Conservation (phyloP, 768 basidiomycete genomes). For the Cystofilobasidium bisporidii region DNA sequence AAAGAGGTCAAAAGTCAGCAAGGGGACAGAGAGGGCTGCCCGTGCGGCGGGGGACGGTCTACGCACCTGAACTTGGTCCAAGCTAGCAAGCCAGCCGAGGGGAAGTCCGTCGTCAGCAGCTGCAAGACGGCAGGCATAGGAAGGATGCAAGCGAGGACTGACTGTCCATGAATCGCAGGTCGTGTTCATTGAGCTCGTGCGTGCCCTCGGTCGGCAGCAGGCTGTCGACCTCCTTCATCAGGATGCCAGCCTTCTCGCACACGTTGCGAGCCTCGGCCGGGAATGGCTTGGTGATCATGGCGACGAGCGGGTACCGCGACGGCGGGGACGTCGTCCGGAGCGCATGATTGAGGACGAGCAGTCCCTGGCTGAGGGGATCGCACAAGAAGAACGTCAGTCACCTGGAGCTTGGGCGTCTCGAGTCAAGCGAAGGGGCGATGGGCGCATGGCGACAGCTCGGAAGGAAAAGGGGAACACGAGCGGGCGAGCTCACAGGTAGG, state of each 20-base stretch:
- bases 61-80: slow-evolving; percentile 29
- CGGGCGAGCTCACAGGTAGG: slow-evolving; percentile 15
- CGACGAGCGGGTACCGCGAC: slow-evolving; percentile 24
- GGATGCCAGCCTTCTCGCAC: slow-evolving; percentile 21
- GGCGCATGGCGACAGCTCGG: too few relatives aligned
- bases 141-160: neutral
- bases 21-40: neutral
- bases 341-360: slow-evolving; percentile 25
- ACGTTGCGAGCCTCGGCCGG: slow-evolving; percentile 18
- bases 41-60: too few relatives aligned
- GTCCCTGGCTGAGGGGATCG: slow-evolving; percentile 18
- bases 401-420: too few relatives aligned
- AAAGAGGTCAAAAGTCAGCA: neutral
- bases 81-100: neutral
- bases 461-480: neutral
- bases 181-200: slow-evolving; percentile 21
- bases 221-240: slow-evolving; percentile 27
- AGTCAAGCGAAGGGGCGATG: too few relatives aligned
- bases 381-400: too few relatives aligned
- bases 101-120: neutral
- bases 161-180: slow-evolving; percentile 25
- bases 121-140: neutral
- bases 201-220: slow-evolving; percentile 24
- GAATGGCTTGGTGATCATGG: slow-evolving; percentile 27
- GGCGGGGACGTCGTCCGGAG: slow-evolving; percentile 21